Conservation (phyloP, 2,329 filamentous ascomycete genomes). For the Sporothrix pallida region DNA sequence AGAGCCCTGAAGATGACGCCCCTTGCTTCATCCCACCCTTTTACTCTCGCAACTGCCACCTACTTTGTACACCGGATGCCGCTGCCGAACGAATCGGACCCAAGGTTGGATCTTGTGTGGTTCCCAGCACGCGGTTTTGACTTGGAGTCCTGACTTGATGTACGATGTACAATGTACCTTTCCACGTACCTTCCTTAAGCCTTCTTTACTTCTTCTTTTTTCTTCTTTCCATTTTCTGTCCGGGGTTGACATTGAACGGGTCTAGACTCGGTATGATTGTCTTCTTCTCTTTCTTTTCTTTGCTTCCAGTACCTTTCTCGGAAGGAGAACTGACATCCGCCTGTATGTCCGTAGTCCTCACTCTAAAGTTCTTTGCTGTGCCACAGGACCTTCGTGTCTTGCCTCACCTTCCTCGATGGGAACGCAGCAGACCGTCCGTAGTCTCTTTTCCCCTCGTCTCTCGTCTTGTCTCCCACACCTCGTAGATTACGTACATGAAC, state of each 20-base stretch:
- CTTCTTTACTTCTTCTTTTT: neutral
- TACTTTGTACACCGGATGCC: constrained; percentile 1
- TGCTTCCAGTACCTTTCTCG: neutral
- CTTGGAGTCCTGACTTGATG: neutral
- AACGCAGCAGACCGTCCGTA: constrained; percentile 6
- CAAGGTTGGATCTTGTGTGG: constrained; percentile 10
- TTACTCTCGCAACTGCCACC: neutral
- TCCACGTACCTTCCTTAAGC: too few relatives aligned
- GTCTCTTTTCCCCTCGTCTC: neutral
- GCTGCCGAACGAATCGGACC: constrained; percentile 21
- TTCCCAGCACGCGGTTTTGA: constrained; percentile 10
- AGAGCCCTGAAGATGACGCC: constrained; percentile 4
- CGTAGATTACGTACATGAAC: constrained; percentile 25
- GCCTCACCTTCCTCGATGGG: neutral
- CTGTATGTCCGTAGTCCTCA: neutral
- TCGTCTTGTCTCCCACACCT: neutral
- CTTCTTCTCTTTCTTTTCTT: neutral
- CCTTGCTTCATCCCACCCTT: neutral
- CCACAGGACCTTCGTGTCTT: neutral
- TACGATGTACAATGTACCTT: too few relatives aligned
- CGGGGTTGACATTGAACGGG: neutral
- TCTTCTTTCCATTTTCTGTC: neutral
- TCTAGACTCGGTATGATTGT: neutral
- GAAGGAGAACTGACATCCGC: neutral
- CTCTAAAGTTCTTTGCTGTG: neutral